Evolutionary conservation across 352 stramenopile genomes (phyloP), one percentile per base, ranked within the genome.

Genomic region (Achlya hypogyna): DNA sequence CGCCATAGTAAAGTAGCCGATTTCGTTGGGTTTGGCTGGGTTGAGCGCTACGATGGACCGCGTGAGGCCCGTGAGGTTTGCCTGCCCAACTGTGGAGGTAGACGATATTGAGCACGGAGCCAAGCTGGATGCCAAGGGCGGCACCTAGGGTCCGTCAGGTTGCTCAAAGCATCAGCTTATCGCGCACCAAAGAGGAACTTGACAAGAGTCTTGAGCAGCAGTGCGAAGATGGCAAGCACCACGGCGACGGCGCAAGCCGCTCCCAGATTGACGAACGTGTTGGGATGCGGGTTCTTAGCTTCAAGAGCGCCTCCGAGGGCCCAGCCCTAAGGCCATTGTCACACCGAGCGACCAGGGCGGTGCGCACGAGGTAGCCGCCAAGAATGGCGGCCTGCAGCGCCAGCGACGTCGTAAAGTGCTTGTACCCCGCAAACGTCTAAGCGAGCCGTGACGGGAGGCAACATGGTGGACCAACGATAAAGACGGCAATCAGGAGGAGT

Each of bases 401-500:
- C 6, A 67, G 60, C 23, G 60, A 31, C 22, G 60, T 67, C 25
- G 60, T 51, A 42, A 67, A 67, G 51, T 67, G 60, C 23, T 67
- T 67, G 60, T 67, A 67, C 9, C 60, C 60, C n/a, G 49, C 12
- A 53, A 67, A 67, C 10, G 60, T 67, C 60, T 67, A 67, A 28
- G 12, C 16, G 12, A n/a, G 23, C 27, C 3, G 45, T 29, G 35
- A 29, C 20, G 42, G 14, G n/a, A n/a, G n/a, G n/a, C n/a, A 58
- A 32, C 3, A 27, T 27, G 28, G 32, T 12, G 23, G 27, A 12
- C 3, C 20, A 32, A 67, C 60, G 34, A 67, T 67, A 38, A 67
- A 67, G 32, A 29, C 20, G 38, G 60, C 45, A 20, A 67, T 45
- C 16, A 58, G 23, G 42, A 67, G 10, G 3, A 67, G 60, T 4